Evolutionary conservation across 768 basidiomycete species (phyloP).

Genomic region (Boletus pseudo-olivaceus): DNA sequence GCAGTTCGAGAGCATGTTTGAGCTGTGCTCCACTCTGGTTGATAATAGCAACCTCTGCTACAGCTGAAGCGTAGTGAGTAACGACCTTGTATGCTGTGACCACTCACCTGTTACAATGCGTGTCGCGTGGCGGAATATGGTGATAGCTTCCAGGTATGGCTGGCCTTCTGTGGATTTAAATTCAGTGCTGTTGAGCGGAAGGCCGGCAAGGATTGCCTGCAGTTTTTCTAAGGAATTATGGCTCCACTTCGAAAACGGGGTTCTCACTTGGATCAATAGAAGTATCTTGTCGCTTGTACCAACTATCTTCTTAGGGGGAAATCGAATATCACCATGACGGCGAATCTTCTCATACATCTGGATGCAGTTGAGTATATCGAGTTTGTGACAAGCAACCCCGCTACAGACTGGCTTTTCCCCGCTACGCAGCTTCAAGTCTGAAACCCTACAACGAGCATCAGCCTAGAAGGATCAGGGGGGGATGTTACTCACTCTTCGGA

Average conservation of each 20-base stretch:
- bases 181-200: constrained; percentile 65
- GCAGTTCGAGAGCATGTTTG: constrained; percentile 76
- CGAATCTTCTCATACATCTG: constrained; percentile 66
- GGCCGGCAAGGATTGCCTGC: constrained; percentile 69
- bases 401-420: constrained; percentile 68
- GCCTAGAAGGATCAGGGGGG: background rate
- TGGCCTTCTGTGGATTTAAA: constrained; percentile 71
- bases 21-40: constrained; percentile 63
- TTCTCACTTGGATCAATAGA: constrained; percentile 68
- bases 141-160: constrained; percentile 63
- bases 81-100: background rate
- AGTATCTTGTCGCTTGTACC: constrained; percentile 76
- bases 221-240: constrained; percentile 4
- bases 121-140: constrained; percentile 70
- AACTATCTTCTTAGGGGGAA: constrained; percentile 64
- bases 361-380: background rate
- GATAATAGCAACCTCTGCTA: constrained; percentile 72
- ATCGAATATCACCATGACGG: constrained; percentile 76
- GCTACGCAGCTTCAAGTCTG: constrained; percentile 61
- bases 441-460: constrained; percentile 45
- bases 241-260: background rate
- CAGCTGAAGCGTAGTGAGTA: constrained; percentile 43
- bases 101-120: constrained; percentile 71
- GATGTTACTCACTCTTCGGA: constrained; percentile 59
- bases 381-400: background rate